These are phyloP conservation scores for Trypanosoma avium DNA, from an alignment of 208 protist genomes.

Conservation along the genomic window DNA sequence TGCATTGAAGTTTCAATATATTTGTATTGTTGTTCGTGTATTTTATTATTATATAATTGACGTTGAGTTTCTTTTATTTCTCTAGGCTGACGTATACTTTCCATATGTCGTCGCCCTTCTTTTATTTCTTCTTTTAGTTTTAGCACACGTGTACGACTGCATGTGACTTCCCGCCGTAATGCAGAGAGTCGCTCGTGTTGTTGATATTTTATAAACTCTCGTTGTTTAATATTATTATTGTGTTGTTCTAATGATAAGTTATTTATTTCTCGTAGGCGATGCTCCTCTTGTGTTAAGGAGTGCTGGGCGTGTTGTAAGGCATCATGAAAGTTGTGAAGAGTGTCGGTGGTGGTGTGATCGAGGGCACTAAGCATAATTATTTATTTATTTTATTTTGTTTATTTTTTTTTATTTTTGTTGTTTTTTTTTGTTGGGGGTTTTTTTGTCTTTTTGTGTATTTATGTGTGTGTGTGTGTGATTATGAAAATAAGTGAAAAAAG, in stretches of 20 bases:
- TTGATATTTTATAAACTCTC: slow-evolving; percentile 22
- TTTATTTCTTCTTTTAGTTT: slow-evolving; percentile 24
- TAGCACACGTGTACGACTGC: slow-evolving; percentile 21
- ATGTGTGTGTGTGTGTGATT: background rate
- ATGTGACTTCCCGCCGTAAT: slow-evolving; percentile 37
- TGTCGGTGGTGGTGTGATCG: slow-evolving; percentile 36
- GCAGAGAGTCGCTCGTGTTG: slow-evolving; percentile 32
- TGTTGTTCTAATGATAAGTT: slow-evolving; percentile 22
- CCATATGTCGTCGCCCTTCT: slow-evolving; percentile 23
- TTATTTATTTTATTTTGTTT: background rate
- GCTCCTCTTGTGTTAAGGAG: slow-evolving; percentile 39
- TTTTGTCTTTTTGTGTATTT: background rate
- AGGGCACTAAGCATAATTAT: slow-evolving; percentile 33
- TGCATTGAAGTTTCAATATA: too few relatives aligned
- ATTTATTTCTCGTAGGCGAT: slow-evolving; percentile 18
- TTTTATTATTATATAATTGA: too few relatives aligned
- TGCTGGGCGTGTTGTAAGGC: slow-evolving; percentile 39
- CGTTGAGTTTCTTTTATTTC: too few relatives aligned
- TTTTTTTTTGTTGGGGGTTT: background rate
- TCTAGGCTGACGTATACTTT: slow-evolving; percentile 28
- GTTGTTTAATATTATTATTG: slow-evolving; percentile 7
- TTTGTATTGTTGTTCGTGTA: too few relatives aligned
- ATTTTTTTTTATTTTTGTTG: background rate
- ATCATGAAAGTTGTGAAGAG: slow-evolving; percentile 40
- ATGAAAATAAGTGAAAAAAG: too few relatives aligned